Evolutionary conservation across 306 rosid species (phyloP).

Genomic region (Ochetophila trinervis): DNA sequence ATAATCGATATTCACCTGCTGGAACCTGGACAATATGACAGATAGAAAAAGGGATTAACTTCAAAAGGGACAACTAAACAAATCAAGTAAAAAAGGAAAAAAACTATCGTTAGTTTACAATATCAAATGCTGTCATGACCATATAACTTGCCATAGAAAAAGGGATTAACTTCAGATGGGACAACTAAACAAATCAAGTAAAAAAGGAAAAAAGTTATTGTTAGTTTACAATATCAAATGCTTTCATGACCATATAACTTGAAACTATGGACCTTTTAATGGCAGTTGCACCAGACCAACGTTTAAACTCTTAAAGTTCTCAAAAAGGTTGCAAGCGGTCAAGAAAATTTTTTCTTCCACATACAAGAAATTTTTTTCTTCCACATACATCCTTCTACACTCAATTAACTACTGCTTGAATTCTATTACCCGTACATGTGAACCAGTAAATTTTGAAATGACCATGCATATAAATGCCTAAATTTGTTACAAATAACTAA

Average conservation of each 20-base stretch:
- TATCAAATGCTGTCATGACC: background rate
- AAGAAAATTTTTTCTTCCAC: too few species aligned
- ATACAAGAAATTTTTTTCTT: background rate
- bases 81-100: slow-evolving; percentile 1
- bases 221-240: background rate
- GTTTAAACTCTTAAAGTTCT: background rate
- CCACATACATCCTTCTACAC: too few species aligned
- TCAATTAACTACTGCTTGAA: too few species aligned
- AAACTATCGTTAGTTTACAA: background rate
- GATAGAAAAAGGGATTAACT: slow-evolving; percentile 9
- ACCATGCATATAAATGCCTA: too few species aligned
- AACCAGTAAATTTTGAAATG: too few species aligned
- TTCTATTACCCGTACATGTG: too few species aligned
- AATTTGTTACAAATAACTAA: too few species aligned
- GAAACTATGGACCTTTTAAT: background rate
- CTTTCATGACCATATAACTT: background rate
- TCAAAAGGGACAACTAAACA: background rate
- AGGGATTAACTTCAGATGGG: slow-evolving; percentile 3
- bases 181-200: slow-evolving; percentile 2
- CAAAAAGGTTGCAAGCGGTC: background rate
- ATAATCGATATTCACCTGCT: slow-evolving; percentile 89
- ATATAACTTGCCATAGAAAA: background rate
- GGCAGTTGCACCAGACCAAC: background rate
- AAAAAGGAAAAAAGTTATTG: background rate
- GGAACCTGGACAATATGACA: slow-evolving; percentile 54